Conservation (phyloP, 2,329 filamentous ascomycete genomes). For the Exophiala mesophila region DNA sequence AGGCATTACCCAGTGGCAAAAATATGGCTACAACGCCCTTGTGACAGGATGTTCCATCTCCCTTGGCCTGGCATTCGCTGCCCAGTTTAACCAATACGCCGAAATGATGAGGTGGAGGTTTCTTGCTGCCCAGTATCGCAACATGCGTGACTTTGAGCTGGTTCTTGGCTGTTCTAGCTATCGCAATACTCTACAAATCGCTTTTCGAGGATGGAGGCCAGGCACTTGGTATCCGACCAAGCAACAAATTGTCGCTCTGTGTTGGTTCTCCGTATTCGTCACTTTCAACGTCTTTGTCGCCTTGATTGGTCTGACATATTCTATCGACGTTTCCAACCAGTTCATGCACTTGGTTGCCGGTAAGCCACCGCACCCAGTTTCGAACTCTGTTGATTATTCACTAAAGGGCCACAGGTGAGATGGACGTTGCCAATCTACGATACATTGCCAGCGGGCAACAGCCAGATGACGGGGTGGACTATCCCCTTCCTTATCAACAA, state of each 20-base stretch:
- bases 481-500: constrained; percentile 2
- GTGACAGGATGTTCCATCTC: constrained; percentile 17
- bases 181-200: constrained; percentile 9
- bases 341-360: constrained; percentile 2
- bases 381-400: not conserved
- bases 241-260: constrained; percentile 10
- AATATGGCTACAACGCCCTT: constrained; percentile 18
- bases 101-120: constrained; percentile 22
- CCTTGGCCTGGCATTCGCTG: constrained; percentile 16
- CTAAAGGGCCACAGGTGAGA: not conserved
- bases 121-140: constrained; percentile 16
- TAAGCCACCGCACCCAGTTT: constrained; percentile 1
- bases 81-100: constrained; percentile 19
- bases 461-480: constrained; percentile 4
- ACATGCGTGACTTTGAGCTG: constrained; percentile 16
- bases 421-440: constrained; percentile 11
- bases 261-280: constrained; percentile 17
- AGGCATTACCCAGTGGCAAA: constrained; percentile 10
- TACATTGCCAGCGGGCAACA: constrained; percentile 5
- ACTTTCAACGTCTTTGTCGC: constrained; percentile 16
- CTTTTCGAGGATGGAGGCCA: constrained; percentile 7
- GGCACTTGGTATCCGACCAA: constrained; percentile 11
- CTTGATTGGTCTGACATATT: constrained; percentile 20
- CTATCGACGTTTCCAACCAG: constrained; percentile 16
- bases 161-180: constrained; percentile 16